These are phyloP conservation scores for Suillus clintonianus DNA, from an alignment of 768 basidiomycete species.

Conservation along the genomic window DNA sequence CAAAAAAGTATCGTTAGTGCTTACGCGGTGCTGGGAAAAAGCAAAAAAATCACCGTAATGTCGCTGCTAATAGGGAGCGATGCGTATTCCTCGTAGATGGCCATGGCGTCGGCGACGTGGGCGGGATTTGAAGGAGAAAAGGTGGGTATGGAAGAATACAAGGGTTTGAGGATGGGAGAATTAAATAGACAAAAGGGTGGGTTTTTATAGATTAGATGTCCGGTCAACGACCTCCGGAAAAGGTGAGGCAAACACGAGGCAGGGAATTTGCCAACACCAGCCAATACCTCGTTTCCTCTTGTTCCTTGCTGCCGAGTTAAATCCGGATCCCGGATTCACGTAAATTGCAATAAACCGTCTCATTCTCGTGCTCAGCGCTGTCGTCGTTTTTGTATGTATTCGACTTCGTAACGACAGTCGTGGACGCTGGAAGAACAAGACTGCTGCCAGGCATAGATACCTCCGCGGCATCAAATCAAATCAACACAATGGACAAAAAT, in stretches of 20 bases:
- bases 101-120: slow-evolving; percentile 35
- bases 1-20: not conserved
- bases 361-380: not conserved
- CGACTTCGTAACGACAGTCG: not conserved
- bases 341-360: slow-evolving; percentile 8
- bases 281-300: slow-evolving; percentile 17
- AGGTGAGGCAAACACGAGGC: slow-evolving; percentile 59
- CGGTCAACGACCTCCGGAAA: slow-evolving; percentile 27
- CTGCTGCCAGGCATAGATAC: slow-evolving; percentile 15
- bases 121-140: slow-evolving; percentile 18
- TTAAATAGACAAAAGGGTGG: slow-evolving; percentile 16
- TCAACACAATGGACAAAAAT: slow-evolving; percentile 7
- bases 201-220: slow-evolving; percentile 55
- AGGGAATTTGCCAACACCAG: slow-evolving; percentile 27
- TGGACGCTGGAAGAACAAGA: slow-evolving; percentile 2
- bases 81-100: slow-evolving; percentile 36
- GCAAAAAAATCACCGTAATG: slow-evolving; percentile 31
- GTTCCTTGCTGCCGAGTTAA: slow-evolving; percentile 15
- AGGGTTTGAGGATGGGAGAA: slow-evolving; percentile 26
- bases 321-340: slow-evolving; percentile 7
- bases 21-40: slow-evolving; percentile 1
- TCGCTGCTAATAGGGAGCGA: slow-evolving; percentile 30
- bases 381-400: not conserved
- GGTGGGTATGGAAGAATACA: slow-evolving; percentile 27
- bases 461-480: slow-evolving; percentile 30